A percentile compares a stretch with the other conserved stretches of the same genome.
These are phyloP conservation scores for Fusarium temperatum DNA, from an alignment of 2,329 filamentous ascomycete species.

Conservation along the genomic window DNA sequence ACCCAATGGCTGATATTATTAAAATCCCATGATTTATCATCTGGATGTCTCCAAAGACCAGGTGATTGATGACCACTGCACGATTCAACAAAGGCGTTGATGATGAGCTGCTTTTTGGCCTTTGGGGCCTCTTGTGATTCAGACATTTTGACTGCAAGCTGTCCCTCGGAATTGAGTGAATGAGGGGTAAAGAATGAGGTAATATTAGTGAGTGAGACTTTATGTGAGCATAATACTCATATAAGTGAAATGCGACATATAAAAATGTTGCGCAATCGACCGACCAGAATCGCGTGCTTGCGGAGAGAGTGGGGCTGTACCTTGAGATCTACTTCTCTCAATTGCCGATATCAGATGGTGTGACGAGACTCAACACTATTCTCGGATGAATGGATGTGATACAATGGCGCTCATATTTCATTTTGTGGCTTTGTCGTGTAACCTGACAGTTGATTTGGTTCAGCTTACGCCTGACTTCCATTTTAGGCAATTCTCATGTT, in stretches of 20 bases:
- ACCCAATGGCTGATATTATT: slow-evolving; percentile 69
- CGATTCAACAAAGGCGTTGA: slow-evolving; percentile 56
- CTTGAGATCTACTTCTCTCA: neutral
- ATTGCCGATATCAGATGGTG: neutral
- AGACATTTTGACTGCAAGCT: slow-evolving; percentile 16
- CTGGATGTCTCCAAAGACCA: slow-evolving; percentile 67
- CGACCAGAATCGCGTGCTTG: neutral
- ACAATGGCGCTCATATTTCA: too few relatives aligned
- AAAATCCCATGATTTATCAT: slow-evolving; percentile 71
- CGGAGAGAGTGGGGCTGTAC: slow-evolving; percentile 3
- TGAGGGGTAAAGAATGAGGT: neutral
- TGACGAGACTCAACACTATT: neutral
- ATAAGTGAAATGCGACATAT: neutral
- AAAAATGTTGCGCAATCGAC: neutral
- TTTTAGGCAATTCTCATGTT: neutral
- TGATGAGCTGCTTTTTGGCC: slow-evolving; percentile 51
- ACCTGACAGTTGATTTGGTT: accelerated
- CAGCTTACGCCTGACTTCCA: neutral
- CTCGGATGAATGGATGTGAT: neutral
- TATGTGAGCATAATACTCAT: neutral
- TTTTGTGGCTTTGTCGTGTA: neutral
- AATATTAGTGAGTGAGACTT: neutral
- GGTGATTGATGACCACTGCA: slow-evolving; percentile 59
- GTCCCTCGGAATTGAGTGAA: neutral
- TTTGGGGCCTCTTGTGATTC: neutral